phyloP scores from a whole-genome alignment of 2,329 filamentous ascomycete species.

The Alternaria arborescens region DNA sequence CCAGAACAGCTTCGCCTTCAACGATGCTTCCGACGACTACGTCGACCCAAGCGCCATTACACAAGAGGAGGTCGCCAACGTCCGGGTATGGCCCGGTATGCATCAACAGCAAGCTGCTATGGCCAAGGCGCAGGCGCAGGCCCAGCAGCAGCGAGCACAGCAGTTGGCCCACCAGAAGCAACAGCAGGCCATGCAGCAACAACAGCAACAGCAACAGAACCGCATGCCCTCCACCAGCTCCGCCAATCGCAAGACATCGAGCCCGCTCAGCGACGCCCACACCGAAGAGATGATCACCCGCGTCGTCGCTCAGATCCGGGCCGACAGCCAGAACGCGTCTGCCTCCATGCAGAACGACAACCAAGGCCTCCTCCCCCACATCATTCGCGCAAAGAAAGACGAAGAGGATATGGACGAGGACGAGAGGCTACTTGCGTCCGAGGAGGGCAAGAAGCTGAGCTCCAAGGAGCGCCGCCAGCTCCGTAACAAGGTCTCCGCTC shows the following conservation, averaged over 20 bases:
- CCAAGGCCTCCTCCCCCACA: conserved; percentile 66
- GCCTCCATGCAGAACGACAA: conserved; percentile 63
- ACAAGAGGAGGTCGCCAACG: conserved; percentile 67
- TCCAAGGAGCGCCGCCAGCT: conserved; percentile 96
- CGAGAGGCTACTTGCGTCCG: conserved; percentile 89
- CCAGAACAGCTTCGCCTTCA: conserved; percentile 70
- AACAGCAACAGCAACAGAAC: conserved; percentile 48
- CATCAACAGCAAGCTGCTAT: conserved; percentile 84
- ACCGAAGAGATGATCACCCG: conserved; percentile 92
- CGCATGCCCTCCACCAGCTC: conserved; percentile 32
- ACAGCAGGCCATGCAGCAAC: conserved; percentile 42
- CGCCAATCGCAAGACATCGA: conserved; percentile 48
- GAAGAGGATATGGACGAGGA: conserved; percentile 99
- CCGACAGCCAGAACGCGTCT: conserved; percentile 64
- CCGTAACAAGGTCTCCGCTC: conserved; percentile 98
- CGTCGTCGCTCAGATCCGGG: conserved; percentile 89
- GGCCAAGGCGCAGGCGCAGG: conserved; percentile 46
- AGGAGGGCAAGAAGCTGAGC: conserved; percentile 98
- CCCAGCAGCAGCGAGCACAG: conserved; percentile 57
- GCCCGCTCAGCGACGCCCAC: conserved; percentile 55
- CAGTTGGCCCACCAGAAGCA: conserved; percentile 52
- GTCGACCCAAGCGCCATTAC: conserved; percentile 78
- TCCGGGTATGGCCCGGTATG: conserved; percentile 90
- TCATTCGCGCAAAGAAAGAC: conserved; percentile 83
- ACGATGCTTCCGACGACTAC: conserved; percentile 59